Conservation (phyloP, 305 asterid genomes). For the Fraxinus sp. region DNA sequence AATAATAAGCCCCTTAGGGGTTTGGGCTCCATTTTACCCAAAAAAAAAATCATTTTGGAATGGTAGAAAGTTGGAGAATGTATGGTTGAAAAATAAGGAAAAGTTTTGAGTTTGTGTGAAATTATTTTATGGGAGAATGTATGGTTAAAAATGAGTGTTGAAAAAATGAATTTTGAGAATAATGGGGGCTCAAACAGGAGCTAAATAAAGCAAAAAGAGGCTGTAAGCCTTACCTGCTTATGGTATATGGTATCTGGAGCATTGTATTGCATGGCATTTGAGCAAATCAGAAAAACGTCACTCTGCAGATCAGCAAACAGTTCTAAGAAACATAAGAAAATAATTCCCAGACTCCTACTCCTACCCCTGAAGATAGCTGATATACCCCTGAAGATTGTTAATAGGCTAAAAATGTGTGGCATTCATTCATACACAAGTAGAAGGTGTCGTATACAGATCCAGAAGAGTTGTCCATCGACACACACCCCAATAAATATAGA, state of each 20-base stretch:
- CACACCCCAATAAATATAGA: background rate
- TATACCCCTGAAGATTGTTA: background rate
- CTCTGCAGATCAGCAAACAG: slow-evolving; percentile 48
- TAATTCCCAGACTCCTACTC: background rate
- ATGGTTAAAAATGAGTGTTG: background rate
- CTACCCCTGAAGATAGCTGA: slow-evolving; percentile 9
- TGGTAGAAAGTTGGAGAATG: background rate
- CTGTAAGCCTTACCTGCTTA: slow-evolving; percentile 61
- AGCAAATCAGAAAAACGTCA: slow-evolving; percentile 80
- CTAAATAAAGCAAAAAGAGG: slow-evolving; percentile 1
- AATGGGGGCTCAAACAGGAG: background rate
- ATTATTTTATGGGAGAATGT: background rate
- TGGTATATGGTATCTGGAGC: slow-evolving; percentile 80
- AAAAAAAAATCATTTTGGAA: background rate
- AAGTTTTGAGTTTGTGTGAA: background rate
- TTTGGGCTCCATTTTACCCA: background rate
- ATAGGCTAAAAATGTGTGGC: background rate
- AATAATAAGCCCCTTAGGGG: background rate
- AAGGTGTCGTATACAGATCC: background rate
- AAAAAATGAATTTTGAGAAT: background rate
- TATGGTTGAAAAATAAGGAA: background rate
- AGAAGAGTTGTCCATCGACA: background rate
- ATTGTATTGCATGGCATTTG: slow-evolving; percentile 96
- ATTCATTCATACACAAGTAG: background rate
- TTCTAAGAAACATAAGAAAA: slow-evolving; percentile 1